phyloP scores from a whole-genome alignment of 148 eudicot genomes.

The Silene latifolia region DNA sequence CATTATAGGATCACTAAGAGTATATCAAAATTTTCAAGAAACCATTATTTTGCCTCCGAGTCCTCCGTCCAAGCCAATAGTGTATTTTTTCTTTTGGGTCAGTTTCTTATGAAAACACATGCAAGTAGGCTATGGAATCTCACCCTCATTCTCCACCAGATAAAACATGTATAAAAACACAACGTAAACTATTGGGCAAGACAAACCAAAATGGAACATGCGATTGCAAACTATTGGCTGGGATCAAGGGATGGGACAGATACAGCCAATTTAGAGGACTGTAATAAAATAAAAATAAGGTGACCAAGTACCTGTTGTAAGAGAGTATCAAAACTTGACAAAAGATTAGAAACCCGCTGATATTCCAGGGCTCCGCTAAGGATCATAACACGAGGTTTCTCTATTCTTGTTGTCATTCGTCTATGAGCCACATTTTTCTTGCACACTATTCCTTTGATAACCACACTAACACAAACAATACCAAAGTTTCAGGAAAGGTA shows the following conservation, averaged over 20 bases:
- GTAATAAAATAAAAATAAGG: not conserved
- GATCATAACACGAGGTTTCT: constrained; percentile 76
- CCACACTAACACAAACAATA: constrained; percentile 44
- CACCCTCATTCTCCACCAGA: not conserved
- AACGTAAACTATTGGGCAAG: too few species aligned
- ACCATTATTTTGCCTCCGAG: not conserved
- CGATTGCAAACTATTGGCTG: too few species aligned
- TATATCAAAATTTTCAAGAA: constrained; percentile 9
- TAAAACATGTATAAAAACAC: not conserved
- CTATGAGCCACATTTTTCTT: constrained; percentile 97
- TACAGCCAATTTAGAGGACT: not conserved
- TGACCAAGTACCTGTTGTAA: constrained; percentile 69
- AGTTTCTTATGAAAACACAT: not conserved
- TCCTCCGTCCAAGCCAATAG: not conserved
- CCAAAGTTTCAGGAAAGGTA: constrained; percentile 21
- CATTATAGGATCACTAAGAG: not conserved
- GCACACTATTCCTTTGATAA: constrained; percentile 89
- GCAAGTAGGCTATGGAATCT: not conserved
- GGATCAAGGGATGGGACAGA: not conserved
- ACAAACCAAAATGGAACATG: too few species aligned
- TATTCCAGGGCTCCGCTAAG: constrained; percentile 98
- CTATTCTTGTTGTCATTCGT: constrained; percentile 78
- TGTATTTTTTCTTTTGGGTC: not conserved
- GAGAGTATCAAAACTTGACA: constrained; percentile 91
- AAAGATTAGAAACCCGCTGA: constrained; percentile 79